Evolutionary conservation across 2,329 filamentous ascomycete species (phyloP).

Genomic region (Aspergillus hiratsukae): DNA sequence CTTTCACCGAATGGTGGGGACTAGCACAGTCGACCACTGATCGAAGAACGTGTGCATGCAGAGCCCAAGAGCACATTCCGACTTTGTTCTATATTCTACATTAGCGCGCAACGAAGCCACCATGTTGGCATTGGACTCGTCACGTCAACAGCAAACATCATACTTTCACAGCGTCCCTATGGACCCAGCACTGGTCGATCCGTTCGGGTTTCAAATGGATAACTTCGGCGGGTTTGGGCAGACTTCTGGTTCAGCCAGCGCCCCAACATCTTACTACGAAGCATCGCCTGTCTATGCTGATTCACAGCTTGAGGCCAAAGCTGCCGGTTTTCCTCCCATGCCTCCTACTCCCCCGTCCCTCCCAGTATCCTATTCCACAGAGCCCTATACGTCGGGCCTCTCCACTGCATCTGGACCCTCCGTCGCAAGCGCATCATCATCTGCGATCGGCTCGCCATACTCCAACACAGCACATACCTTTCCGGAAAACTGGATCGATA

Average conservation of each 20-base stretch:
- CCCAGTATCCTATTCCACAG: constrained; percentile 25
- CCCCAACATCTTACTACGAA: constrained; percentile 27
- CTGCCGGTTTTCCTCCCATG: constrained; percentile 23
- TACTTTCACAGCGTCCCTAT: constrained; percentile 31
- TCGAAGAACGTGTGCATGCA: constrained; percentile 15
- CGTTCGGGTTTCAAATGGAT: constrained; percentile 28
- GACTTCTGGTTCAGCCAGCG: constrained; percentile 15
- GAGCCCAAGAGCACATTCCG: constrained; percentile 11
- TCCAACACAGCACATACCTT: constrained; percentile 57
- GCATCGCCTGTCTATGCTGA: constrained; percentile 23
- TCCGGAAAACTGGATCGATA: constrained; percentile 56
- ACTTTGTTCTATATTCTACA: constrained; percentile 19
- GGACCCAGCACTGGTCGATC: constrained; percentile 28
- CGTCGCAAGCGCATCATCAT: constrained; percentile 55
- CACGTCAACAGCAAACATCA: constrained; percentile 26
- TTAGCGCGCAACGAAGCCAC: constrained; percentile 9
- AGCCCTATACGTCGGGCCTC: constrained; percentile 52
- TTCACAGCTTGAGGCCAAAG: constrained; percentile 22
- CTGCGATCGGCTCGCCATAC: constrained; percentile 63
- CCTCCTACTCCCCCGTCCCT: constrained; percentile 32
- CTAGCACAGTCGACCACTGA: constrained; percentile 4
- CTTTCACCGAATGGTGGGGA: constrained; percentile 2
- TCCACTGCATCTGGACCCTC: constrained; percentile 61
- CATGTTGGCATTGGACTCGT: constrained; percentile 33
- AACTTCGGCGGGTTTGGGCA: constrained; percentile 20